Base-by-base conservation (phyloP, 805 yeast species). In the Candida oleophila region DNA sequence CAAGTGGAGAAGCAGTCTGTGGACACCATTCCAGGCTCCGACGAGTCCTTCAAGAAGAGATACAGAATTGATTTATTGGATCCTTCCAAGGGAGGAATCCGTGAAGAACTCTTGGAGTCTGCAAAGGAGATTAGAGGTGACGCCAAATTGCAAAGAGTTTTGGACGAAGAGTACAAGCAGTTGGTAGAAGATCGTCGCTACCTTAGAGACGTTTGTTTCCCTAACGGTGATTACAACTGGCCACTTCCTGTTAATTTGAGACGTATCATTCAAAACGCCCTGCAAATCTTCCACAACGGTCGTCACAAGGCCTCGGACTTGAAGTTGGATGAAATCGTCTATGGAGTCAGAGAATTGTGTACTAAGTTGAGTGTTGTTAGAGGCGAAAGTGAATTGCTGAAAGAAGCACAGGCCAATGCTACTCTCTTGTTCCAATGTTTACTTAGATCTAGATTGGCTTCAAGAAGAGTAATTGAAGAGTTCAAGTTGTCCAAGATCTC, bases 201-300 rank as follows among this genome's bases (percentile, higher is more conserved):
- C 57, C 73, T 95, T 64, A 83, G 99, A 70, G 79, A 78, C 20
- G 78, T 76, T 22, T 89, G 92, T 38, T 95, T 95, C 73, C 78
- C 86, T 42, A 89, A 87, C 58, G 99, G 99, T 75, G 99, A 94
- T 64, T 84, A 82, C 60, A 88, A 85, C 66, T 92, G 98, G 97
- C 98, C 98, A 48, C 76, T 95, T 55, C 99, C 99, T 25, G 98
- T 94, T 21, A 94, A 95, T 62, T 81, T 94, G 58, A 87, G 97
- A 64, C 96, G 99, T 78, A 85, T 95, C 52, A 78, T 94, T 52
- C 98, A 94, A 68, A 95, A 94, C 63, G 92, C 99, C 11, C 98
- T 92, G 70, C 97, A 92, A 65, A 90, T 94, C 49, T 94, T 94
- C 85, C 94, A 87, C 60, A 83, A 89, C 55, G 98, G 96, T 55